phyloP scores from a whole-genome alignment of 2,329 filamentous ascomycete species.

The Aspergillus calidoustus region DNA sequence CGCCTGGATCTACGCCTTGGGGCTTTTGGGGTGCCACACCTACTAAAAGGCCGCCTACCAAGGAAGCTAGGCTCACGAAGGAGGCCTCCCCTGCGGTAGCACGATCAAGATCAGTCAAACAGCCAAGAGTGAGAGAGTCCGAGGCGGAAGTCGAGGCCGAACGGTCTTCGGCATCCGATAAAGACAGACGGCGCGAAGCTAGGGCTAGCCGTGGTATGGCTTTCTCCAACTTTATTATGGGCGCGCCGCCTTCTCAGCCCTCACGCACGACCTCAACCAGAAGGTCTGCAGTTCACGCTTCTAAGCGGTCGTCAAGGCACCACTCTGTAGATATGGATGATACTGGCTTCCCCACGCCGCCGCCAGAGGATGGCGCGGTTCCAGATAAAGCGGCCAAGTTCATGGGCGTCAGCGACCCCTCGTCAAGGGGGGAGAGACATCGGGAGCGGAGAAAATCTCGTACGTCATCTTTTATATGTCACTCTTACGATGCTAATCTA shows the following conservation, averaged over 20 bases:
- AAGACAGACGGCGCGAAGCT: constrained; percentile 59
- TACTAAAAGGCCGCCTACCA: constrained; percentile 54
- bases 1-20: constrained; percentile 70
- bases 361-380: constrained; percentile 70
- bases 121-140: constrained; percentile 63
- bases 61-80: constrained; percentile 50
- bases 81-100: constrained; percentile 49
- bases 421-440: constrained; percentile 50
- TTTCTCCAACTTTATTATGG: constrained; percentile 67
- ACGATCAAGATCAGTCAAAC: constrained; percentile 61
- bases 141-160: constrained; percentile 60
- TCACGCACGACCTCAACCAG: constrained; percentile 69
- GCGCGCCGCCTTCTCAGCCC: constrained; percentile 62
- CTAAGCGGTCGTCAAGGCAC: constrained; percentile 64
- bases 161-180: constrained; percentile 73
- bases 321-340: constrained; percentile 68
- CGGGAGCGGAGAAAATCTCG: constrained; percentile 56
- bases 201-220: constrained; percentile 64
- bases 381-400: constrained; percentile 79
- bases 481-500: not conserved
- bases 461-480: constrained; percentile 24
- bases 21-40: constrained; percentile 70
- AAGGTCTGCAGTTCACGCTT: constrained; percentile 61
- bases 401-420: constrained; percentile 63
- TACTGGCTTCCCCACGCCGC: constrained; percentile 70